These are phyloP conservation scores for Pleurotus sapidus DNA, from an alignment of 768 basidiomycete species.

Conservation along the genomic window DNA sequence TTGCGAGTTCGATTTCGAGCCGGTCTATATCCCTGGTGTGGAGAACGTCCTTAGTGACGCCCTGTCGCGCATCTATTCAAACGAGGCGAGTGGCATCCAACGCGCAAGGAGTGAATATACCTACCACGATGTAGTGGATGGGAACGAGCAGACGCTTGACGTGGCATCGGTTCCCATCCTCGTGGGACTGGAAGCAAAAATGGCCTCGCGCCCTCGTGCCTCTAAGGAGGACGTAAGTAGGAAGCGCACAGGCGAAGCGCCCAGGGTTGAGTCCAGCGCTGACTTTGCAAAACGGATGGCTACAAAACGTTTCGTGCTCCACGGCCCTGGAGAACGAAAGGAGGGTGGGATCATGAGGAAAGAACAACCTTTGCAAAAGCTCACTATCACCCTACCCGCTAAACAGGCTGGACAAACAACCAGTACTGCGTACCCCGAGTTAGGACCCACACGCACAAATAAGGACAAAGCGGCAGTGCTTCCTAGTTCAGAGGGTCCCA, in stretches of 20 bases:
- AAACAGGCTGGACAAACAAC: neutral
- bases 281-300: slow-evolving; percentile 10
- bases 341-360: slow-evolving; percentile 10
- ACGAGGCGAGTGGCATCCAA: slow-evolving; percentile 11
- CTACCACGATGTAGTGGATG: neutral
- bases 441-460: no score
- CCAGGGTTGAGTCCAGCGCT: neutral
- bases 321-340: slow-evolving; percentile 15
- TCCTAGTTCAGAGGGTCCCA: no score
- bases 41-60: slow-evolving; percentile 39
- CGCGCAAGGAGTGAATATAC: slow-evolving; percentile 15
- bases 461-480: no score
- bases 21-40: slow-evolving; percentile 28
- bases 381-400: neutral
- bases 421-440: no score
- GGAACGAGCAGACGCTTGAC: neutral
- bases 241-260: neutral
- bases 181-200: slow-evolving; percentile 1
- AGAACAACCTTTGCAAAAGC: no score
- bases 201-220: neutral
- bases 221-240: neutral
- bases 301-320: slow-evolving; percentile 11
- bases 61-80: slow-evolving; percentile 26
- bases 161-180: neutral
- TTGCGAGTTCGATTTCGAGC: slow-evolving; percentile 32